These are phyloP conservation scores for Cocos nucifera DNA, from an alignment of 176 grass and related monocot species.

Conservation along the genomic window DNA sequence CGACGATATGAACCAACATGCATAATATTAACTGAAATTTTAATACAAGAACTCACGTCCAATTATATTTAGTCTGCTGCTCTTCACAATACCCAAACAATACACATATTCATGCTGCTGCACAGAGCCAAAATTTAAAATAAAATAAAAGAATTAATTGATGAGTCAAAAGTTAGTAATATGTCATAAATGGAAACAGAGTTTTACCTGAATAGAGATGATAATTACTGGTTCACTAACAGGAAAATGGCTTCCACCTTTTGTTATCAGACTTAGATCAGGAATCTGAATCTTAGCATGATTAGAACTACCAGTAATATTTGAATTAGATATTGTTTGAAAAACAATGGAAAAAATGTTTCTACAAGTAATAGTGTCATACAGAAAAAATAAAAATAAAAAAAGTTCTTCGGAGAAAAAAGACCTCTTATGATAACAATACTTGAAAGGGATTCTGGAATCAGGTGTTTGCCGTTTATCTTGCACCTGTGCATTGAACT, in stretches of 20 bases:
- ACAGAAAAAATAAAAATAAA: too few species aligned
- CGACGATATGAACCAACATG: too few species aligned
- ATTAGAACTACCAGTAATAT: slow-evolving; percentile 24
- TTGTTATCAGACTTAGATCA: slow-evolving; percentile 64
- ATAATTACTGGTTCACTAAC: slow-evolving; percentile 47
- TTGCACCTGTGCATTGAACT: slow-evolving; percentile 68
- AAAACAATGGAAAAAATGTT: too few species aligned
- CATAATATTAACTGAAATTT: too few species aligned
- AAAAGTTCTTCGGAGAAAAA: slow-evolving; percentile 1
- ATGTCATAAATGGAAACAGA: not conserved
- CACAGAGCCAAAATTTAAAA: slow-evolving; percentile 14
- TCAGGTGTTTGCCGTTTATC: slow-evolving; percentile 29
- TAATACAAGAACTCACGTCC: slow-evolving; percentile 46
- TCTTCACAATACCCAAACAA: slow-evolving; percentile 69
- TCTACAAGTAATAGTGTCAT: too few species aligned
- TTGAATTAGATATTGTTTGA: too few species aligned
- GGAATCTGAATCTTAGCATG: slow-evolving; percentile 36
- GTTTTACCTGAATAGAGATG: slow-evolving; percentile 37
- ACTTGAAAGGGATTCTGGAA: slow-evolving; percentile 69
- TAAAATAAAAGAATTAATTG: not conserved
- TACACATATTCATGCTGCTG: slow-evolving; percentile 59
- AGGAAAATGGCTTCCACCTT: slow-evolving; percentile 46
- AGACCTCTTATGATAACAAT: slow-evolving; percentile 70
- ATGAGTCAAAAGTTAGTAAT: not conserved
- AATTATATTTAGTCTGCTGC: slow-evolving; percentile 66